Percentiles rank a stretch among this genome's conserved stretches.
Conservation (phyloP, 441 rosid species). For the Populus trichocarpa region DNA sequence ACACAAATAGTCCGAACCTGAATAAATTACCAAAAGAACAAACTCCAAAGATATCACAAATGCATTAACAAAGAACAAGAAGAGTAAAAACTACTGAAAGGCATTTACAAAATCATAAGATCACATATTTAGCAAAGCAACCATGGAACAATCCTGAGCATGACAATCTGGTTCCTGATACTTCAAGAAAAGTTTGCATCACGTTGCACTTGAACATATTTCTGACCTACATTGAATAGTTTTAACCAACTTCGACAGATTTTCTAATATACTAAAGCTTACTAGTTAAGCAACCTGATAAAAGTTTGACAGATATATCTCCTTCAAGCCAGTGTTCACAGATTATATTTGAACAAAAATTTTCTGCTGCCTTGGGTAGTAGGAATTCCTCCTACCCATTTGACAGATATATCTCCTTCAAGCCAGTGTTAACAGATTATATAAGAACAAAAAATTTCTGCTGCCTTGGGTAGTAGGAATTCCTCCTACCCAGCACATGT, state of each 20-base stretch:
- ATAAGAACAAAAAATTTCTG: not conserved
- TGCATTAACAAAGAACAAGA: not conserved
- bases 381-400: too few relatives aligned
- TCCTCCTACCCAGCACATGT: not conserved
- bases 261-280: not conserved
- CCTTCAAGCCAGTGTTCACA: too few relatives aligned
- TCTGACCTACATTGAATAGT: not conserved
- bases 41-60: not conserved
- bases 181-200: not conserved
- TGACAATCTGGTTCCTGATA: not conserved
- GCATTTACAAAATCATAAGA: not conserved
- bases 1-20: constrained; percentile 84
- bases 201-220: not conserved
- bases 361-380: too few relatives aligned
- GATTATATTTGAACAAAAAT: too few relatives aligned
- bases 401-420: not conserved
- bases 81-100: not conserved
- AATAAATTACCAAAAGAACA: constrained; percentile 4
- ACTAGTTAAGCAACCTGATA: not conserved
- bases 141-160: not conserved
- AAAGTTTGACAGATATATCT: not conserved
- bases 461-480: too few relatives aligned
- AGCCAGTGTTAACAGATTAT: too few relatives aligned
- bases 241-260: not conserved
- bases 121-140: not conserved